These are phyloP conservation scores for Phlebiopsis flavidoalba DNA, from an alignment of 768 basidiomycete species.

Conservation along the genomic window DNA sequence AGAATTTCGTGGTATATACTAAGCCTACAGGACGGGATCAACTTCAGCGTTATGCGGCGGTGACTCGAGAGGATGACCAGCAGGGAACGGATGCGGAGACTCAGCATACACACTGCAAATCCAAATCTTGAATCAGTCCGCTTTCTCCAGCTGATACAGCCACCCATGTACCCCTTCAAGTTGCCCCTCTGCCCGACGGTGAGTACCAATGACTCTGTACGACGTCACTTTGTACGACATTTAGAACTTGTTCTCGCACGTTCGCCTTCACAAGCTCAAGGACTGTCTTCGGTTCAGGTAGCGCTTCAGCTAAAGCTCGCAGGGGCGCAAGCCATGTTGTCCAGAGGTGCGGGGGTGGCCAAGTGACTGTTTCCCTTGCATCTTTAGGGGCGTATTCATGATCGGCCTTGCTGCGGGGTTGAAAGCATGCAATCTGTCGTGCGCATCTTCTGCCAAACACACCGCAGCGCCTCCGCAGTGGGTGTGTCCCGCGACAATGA, in stretches of 20 bases:
- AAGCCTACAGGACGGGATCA: neutral
- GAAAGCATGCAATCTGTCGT: constrained; percentile 3
- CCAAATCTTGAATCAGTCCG: neutral
- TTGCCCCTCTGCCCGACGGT: neutral
- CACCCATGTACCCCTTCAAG: constrained; percentile 10
- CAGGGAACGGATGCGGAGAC: neutral
- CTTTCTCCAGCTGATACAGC: constrained; percentile 4
- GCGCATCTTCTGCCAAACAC: constrained; percentile 8
- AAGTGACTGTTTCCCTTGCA: neutral
- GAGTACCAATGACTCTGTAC: constrained; percentile 1
- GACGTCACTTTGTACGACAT: neutral
- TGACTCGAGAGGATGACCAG: neutral
- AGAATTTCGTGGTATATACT: no score
- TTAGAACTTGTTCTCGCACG: constrained; percentile 6
- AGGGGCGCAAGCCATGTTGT: constrained; percentile 7
- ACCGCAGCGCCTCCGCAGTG: constrained; percentile 11
- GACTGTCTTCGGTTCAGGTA: constrained; percentile 2
- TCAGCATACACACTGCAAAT: neutral
- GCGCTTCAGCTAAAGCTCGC: constrained; percentile 1
- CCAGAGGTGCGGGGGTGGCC: constrained; percentile 9
- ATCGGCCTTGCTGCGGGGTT: neutral
- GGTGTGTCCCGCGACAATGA: constrained; percentile 12
- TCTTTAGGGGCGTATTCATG: neutral
- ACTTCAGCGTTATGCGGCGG: neutral
- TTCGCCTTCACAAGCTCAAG: constrained; percentile 5